Evolutionary conservation across 371 early-diverging fungal species (phyloP).

Genomic region (Nematocida minor): DNA sequence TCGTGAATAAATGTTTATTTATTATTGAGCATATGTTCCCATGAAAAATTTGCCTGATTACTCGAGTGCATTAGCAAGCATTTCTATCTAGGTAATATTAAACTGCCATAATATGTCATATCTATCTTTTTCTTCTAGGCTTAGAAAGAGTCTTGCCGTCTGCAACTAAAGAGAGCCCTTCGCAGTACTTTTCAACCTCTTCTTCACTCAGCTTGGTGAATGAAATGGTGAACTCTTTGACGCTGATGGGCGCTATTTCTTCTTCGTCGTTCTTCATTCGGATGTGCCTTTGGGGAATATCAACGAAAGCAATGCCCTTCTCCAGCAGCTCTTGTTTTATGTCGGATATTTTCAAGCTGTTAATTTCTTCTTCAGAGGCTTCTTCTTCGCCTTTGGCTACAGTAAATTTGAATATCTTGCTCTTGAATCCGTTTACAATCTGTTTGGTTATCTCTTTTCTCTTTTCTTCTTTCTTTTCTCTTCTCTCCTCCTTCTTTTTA

Average conservation of each 20-base stretch:
- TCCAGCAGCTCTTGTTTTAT: slow-evolving; percentile 10
- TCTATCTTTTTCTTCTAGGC: too few relatives aligned
- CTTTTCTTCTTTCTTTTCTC: slow-evolving; percentile 43
- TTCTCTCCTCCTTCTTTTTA: background rate
- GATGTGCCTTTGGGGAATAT: slow-evolving; percentile 52
- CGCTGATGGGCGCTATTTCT: background rate
- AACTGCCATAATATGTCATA: too few relatives aligned
- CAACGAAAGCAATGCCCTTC: slow-evolving; percentile 61
- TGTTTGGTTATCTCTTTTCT: slow-evolving; percentile 31
- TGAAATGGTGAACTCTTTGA: background rate
- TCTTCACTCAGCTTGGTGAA: slow-evolving; percentile 6
- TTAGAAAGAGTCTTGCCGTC: too few relatives aligned
- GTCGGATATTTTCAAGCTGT: slow-evolving; percentile 51
- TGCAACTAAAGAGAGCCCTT: too few relatives aligned
- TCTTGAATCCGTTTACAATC: slow-evolving; percentile 50
- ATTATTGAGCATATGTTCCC: too few relatives aligned
- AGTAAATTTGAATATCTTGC: slow-evolving; percentile 49
- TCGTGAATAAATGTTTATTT: too few relatives aligned
- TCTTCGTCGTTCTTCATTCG: slow-evolving; percentile 60
- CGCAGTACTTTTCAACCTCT: slow-evolving; percentile 32
- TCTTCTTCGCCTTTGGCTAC: slow-evolving; percentile 8
- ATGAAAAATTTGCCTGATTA: too few relatives aligned
- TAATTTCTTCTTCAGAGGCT: slow-evolving; percentile 26
- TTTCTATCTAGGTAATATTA: too few relatives aligned
- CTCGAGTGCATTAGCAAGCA: too few relatives aligned